These are phyloP conservation scores for Alloteropsis semialata DNA, from an alignment of 176 grass and related monocot species.

Conservation along the genomic window DNA sequence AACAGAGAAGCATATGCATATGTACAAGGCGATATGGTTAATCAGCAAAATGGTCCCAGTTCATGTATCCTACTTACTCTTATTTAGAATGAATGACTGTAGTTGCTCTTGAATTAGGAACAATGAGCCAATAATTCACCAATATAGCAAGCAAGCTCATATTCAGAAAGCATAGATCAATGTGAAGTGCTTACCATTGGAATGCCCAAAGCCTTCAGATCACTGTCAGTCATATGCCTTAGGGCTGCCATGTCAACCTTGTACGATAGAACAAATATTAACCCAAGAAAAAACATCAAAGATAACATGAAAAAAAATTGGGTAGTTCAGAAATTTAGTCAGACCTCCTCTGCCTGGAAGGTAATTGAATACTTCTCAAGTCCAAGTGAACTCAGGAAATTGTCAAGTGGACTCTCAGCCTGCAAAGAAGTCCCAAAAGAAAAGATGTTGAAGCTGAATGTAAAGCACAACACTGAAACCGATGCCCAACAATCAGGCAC, in stretches of 20 bases:
- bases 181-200: conserved; percentile 67
- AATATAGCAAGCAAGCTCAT: not conserved
- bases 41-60: not conserved
- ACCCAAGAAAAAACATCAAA: conserved; percentile 22
- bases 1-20: not conserved
- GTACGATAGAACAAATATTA: conserved; percentile 27
- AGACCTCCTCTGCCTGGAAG: conserved; percentile 95
- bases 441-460: conserved; percentile 17
- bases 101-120: not conserved
- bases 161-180: not conserved
- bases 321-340: conserved; percentile 8
- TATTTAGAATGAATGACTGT: not conserved
- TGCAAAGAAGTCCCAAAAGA: conserved; percentile 33
- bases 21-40: not conserved
- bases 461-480: not conserved
- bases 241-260: conserved; percentile 98
- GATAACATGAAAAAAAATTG: not conserved
- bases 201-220: conserved; percentile 93
- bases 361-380: conserved; percentile 88
- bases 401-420: conserved; percentile 71
- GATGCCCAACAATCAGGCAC: not conserved
- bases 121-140: not conserved
- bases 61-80: conserved; percentile 7
- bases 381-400: conserved; percentile 80
- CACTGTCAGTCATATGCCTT: conserved; percentile 89